phyloP scores from a whole-genome alignment of 345 rosid genomes.

The Lumnitzera littorea region DNA sequence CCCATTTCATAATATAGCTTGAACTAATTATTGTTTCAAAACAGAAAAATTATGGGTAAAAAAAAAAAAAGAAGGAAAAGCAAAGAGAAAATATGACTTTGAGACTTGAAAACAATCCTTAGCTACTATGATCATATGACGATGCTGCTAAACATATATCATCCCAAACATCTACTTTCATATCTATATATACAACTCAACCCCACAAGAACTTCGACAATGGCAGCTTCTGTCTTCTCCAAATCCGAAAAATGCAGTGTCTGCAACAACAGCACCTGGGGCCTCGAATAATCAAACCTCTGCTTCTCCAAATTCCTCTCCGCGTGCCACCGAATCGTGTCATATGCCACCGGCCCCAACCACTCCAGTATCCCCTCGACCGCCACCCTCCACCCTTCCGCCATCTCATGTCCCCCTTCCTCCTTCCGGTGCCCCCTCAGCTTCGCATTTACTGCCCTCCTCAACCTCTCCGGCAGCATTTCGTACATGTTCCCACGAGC shows the following conservation, averaged over 20 bases:
- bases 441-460: slow-evolving; percentile 21
- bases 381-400: slow-evolving; percentile 35
- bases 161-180: slow-evolving; percentile 13
- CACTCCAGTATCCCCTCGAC: slow-evolving; percentile 34
- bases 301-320: slow-evolving; percentile 44
- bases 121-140: not conserved
- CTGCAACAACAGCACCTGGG: slow-evolving; percentile 36
- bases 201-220: slow-evolving; percentile 47
- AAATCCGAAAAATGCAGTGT: slow-evolving; percentile 42
- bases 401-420: slow-evolving; percentile 9
- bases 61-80: not conserved
- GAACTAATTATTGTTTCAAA: too few species aligned
- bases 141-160: not conserved
- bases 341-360: slow-evolving; percentile 43
- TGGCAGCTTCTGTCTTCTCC: slow-evolving; percentile 54
- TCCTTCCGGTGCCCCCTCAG: slow-evolving; percentile 15
- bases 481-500: slow-evolving; percentile 30
- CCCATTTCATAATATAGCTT: too few species aligned
- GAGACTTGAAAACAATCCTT: not conserved
- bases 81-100: not conserved
- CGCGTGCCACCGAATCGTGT: slow-evolving; percentile 46
- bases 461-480: slow-evolving; percentile 28
- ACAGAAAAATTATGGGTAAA: not conserved
- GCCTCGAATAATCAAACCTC: slow-evolving; percentile 20
- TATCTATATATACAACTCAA: slow-evolving; percentile 35